Base-by-base conservation (phyloP, 2,329 filamentous ascomycete species). In the Alternaria alternata region DNA sequence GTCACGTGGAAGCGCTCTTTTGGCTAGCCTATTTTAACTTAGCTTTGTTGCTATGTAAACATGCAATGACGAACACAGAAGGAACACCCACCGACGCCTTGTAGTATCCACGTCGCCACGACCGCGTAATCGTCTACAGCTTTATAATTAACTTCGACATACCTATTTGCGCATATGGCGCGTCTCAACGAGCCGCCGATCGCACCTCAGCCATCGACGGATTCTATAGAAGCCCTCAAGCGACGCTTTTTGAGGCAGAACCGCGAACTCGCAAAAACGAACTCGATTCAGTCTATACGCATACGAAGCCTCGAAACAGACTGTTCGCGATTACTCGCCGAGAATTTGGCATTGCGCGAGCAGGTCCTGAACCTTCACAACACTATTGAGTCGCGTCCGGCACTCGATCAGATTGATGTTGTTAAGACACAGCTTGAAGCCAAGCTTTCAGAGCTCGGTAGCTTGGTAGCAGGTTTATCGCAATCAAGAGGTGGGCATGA, bases 231-330 rank as follows among this genome's bases (percentile, higher is more conserved):
- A 76, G 68, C 65, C 57, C 63, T 94, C 61, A 91, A 92, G 76
- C 87, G 90, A 72, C 89, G 90, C 75, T 92, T 94, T 74, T 83
- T 94, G 71, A 87, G 92, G 55, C 92, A 95, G 76, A 96, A 96
- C 76, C 87, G 91, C 79, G 92, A 95, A 72, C 90, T 95, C 65
- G 91, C 91, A 59, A 84, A 83, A 75, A 87, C 86, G 70, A 95
- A 96, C 80, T 92, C 91, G 24, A 85, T 86, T 51, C 91, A 94
- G 76, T 91, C 90, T 32, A 83, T 92, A 32, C 89, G 90, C 66
- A 94, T 95, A 70, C 88, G 91, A 61, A 87, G 84, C 64, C 85
- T 95, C 59, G 91, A 94, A 73, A 87, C 89, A 73, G 91, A 96
- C 77, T 89, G 87, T 63, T 88, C 90, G 41, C 87, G 88, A 49